Conservation (phyloP, 2,329 filamentous ascomycete genomes). For the Volutella citrinella region DNA sequence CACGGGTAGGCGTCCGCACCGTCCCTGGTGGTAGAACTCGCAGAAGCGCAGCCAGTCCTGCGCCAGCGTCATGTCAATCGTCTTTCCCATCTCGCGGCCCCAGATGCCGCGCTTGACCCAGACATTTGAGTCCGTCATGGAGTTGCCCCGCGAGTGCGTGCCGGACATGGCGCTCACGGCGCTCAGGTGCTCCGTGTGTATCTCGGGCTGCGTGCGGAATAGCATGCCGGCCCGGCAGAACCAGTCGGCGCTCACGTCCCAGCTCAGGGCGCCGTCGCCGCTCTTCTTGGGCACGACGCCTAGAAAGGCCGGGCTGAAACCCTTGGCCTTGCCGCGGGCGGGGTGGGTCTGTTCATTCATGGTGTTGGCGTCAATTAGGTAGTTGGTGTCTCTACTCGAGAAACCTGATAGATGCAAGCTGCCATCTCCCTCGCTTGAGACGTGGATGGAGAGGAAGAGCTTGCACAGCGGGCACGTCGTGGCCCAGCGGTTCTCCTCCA, state of each 20-base stretch:
- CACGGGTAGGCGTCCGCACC: conserved; percentile 27
- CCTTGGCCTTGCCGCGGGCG: conserved; percentile 25
- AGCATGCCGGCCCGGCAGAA: conserved; percentile 34
- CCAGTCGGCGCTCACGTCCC: conserved; percentile 30
- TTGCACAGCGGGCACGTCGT: conserved; percentile 34
- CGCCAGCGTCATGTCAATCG: conserved; percentile 28
- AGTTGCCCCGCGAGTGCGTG: conserved; percentile 17
- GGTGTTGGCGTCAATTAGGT: conserved; percentile 29
- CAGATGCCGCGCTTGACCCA: conserved; percentile 32
- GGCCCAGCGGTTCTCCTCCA: conserved; percentile 31
- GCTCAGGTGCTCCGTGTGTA: conserved; percentile 22
- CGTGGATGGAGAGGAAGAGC: conserved; percentile 31
- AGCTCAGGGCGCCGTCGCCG: conserved; percentile 24
- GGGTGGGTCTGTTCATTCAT: conserved; percentile 31
- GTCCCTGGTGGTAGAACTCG: conserved; percentile 30
- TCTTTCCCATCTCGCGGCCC: conserved; percentile 29
- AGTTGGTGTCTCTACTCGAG: conserved; percentile 33
- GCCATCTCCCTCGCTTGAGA: conserved; percentile 27
- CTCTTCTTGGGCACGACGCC: conserved; percentile 32
- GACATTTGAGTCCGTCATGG: conserved; percentile 16
- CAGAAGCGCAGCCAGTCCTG: conserved; percentile 34
- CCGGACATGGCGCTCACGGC: conserved; percentile 16
- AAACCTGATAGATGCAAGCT: conserved; percentile 32
- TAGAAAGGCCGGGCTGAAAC: conserved; percentile 29
- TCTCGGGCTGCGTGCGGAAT: conserved; percentile 28